phyloP scores from a whole-genome alignment of 2,329 filamentous ascomycete genomes.

The Epichloe elymi region DNA sequence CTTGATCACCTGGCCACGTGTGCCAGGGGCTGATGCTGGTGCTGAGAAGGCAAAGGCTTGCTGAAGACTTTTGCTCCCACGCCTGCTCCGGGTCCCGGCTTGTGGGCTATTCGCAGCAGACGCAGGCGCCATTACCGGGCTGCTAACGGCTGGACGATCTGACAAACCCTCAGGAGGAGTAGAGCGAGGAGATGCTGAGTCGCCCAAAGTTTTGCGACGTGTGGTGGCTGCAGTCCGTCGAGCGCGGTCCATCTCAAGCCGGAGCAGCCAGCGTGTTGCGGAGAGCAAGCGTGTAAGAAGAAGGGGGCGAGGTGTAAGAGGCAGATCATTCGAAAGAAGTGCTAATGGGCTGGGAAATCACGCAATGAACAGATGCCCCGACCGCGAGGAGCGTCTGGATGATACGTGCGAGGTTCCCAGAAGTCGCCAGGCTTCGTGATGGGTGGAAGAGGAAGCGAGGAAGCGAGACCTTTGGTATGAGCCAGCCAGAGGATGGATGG shows the following conservation, averaged over 20 bases:
- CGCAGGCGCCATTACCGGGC: constrained; percentile 20
- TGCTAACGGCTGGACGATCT: constrained; percentile 16
- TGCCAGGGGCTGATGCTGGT: constrained; percentile 12
- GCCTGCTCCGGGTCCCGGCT: constrained; percentile 17
- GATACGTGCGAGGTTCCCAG: background rate
- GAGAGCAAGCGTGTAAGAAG: constrained; percentile 7
- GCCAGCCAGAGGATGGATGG: constrained; percentile 3
- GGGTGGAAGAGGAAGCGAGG: constrained; percentile 2
- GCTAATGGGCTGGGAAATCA: background rate
- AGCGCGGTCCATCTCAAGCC: constrained; percentile 25
- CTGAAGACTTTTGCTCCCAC: constrained; percentile 22
- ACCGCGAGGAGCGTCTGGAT: background rate
- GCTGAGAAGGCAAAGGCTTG: constrained; percentile 26
- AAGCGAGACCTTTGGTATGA: background rate
- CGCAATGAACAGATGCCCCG: constrained; percentile 4
- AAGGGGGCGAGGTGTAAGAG: constrained; percentile 11
- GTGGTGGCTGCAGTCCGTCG: constrained; percentile 19
- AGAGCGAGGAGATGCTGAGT: constrained; percentile 22
- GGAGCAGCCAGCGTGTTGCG: constrained; percentile 13
- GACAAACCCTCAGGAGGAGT: constrained; percentile 18
- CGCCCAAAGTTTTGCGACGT: constrained; percentile 20
- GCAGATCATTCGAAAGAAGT: background rate
- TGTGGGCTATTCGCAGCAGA: constrained; percentile 17
- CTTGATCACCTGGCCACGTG: constrained; percentile 20
- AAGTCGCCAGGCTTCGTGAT: constrained; percentile 1